Evolutionary conservation across 257 asterid genomes (phyloP).

Genomic region (Nicotiana obtusifolia): DNA sequence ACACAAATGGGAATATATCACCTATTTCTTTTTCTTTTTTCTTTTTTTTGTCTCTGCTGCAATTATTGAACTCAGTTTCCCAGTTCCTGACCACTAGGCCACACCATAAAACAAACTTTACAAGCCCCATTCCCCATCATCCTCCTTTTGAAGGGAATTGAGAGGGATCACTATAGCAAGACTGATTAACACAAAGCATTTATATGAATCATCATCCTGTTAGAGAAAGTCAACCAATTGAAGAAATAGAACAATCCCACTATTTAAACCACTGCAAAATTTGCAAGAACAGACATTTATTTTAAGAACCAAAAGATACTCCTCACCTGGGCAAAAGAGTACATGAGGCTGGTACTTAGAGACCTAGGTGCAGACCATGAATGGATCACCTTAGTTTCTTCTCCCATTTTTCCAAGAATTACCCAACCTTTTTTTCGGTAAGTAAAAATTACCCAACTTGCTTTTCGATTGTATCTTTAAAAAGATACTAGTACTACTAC

Average conservation of each 20-base stretch:
- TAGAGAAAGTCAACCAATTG: neutral
- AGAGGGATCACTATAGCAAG: neutral
- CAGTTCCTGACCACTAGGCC: neutral
- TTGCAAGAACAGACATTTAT: neutral
- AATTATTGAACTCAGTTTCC: neutral
- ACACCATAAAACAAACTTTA: neutral
- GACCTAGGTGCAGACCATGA: conserved; percentile 51
- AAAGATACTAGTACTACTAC: neutral
- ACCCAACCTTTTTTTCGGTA: neutral
- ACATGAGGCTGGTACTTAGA: conserved; percentile 39
- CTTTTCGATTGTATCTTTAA: neutral
- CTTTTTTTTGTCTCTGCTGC: too few relatives aligned
- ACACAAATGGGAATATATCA: too few relatives aligned
- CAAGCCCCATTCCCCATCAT: neutral
- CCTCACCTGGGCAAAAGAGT: conserved; percentile 44
- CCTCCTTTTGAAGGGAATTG: neutral
- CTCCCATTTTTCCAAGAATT: conserved; percentile 20
- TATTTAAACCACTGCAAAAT: neutral
- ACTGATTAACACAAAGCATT: neutral
- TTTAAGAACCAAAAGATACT: neutral
- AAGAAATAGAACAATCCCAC: neutral
- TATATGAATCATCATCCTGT: neutral
- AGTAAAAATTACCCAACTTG: neutral
- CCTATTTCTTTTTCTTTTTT: too few relatives aligned
- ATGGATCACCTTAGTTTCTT: conserved; percentile 37